Conservation (phyloP, 179 eudicot species). For the Monotropa hypopitys region DNA sequence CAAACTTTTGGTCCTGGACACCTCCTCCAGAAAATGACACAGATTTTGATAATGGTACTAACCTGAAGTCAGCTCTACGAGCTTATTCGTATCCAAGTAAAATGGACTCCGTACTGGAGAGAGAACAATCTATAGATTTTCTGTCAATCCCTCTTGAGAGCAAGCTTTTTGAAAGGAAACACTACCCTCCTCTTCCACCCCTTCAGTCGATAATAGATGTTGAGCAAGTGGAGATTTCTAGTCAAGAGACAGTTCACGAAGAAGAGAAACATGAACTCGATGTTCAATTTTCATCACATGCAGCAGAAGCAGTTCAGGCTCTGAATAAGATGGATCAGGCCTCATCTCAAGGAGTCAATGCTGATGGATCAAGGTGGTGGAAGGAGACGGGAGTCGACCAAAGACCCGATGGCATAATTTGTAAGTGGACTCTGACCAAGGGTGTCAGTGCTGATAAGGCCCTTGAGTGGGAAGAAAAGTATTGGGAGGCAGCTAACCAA, state of each 20-base stretch:
- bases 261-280: constrained; percentile 35
- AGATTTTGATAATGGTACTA: constrained; percentile 9
- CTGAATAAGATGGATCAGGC: constrained; percentile 28
- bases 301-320: constrained; percentile 70
- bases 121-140: constrained; percentile 31
- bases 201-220: constrained; percentile 59
- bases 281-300: constrained; percentile 43
- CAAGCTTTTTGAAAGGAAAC: constrained; percentile 22
- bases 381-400: constrained; percentile 67
- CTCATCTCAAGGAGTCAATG: constrained; percentile 30
- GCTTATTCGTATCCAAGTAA: constrained; percentile 17
- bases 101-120: constrained; percentile 36
- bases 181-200: constrained; percentile 48
- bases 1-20: constrained; percentile 83
- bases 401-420: constrained; percentile 69
- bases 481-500: constrained; percentile 86
- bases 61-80: constrained; percentile 20
- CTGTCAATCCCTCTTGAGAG: constrained; percentile 63
- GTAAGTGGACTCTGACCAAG: constrained; percentile 66
- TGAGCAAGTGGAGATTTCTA: constrained; percentile 21
- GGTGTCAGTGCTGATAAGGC: constrained; percentile 69
- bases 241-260: constrained; percentile 19
- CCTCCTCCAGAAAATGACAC: constrained; percentile 42
- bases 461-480: constrained; percentile 86
- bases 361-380: constrained; percentile 87